Evolutionary conservation across 1,139 yeast species (phyloP).

Genomic region (Taiozyma onychis): DNA sequence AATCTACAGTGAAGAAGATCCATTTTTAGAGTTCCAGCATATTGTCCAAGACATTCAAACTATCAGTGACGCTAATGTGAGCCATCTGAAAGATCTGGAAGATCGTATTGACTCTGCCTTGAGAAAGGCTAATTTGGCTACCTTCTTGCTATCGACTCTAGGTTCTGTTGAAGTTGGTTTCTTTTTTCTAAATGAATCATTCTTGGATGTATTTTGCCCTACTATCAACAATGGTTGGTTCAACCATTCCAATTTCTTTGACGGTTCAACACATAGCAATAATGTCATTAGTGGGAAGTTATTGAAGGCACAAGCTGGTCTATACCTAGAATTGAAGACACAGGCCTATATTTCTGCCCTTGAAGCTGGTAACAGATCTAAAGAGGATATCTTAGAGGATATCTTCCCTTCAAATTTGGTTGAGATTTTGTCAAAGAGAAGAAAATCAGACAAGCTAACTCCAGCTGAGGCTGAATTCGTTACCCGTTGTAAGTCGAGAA

Average conservation of each 20-base stretch:
- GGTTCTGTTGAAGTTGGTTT: conserved; percentile 87
- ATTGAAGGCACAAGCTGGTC: conserved; percentile 71
- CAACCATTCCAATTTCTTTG: conserved; percentile 6
- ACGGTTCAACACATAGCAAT: conserved; percentile 3
- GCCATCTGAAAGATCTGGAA: conserved; percentile 16
- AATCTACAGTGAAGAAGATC: conserved; percentile 59
- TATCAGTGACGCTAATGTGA: conserved; percentile 2
- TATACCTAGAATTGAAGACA: conserved; percentile 83
- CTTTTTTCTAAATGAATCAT: conserved; percentile 75
- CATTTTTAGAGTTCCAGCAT: conserved; percentile 58
- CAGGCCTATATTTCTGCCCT: conserved; percentile 91
- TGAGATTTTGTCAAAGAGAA: conserved; percentile 46
- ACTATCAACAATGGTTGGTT: conserved; percentile 27
- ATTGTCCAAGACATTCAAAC: conserved; percentile 15
- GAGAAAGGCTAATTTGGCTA: conserved; percentile 80
- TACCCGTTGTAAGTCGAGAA: conserved; percentile 62
- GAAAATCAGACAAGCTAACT: conserved; percentile 40
- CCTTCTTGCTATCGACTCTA: conserved; percentile 77
- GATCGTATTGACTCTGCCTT: conserved; percentile 48
- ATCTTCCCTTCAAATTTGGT: conserved; percentile 68
- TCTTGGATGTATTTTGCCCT: conserved; percentile 80
- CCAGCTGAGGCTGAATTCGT: conserved; percentile 73
- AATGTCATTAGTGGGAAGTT: conserved; percentile 36
- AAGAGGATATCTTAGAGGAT: conserved; percentile 66
- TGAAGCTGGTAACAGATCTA: conserved; percentile 55